Evolutionary conservation across 345 rosid genomes (phyloP).

Genomic region (Draba incana): DNA sequence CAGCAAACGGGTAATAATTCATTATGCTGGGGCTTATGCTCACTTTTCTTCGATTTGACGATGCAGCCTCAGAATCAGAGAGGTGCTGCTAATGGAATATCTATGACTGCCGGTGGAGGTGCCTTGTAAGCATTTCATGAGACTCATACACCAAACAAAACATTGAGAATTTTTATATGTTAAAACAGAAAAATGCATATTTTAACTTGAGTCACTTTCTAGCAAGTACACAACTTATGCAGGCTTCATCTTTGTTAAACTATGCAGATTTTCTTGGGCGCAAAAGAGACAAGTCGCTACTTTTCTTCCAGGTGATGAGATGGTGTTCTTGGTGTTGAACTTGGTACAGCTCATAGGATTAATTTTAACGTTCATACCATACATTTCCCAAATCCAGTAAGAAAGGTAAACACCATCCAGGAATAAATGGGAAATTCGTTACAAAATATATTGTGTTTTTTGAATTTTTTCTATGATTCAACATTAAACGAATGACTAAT

Average conservation of each 20-base stretch:
- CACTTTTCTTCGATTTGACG: neutral
- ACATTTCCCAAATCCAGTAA: conserved; percentile 23
- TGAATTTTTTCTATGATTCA: neutral
- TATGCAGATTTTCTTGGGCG: conserved; percentile 33
- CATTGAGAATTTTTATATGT: too few relatives aligned
- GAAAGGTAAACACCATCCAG: neutral
- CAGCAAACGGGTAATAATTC: neutral
- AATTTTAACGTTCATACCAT: conserved; percentile 31
- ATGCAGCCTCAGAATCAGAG: conserved; percentile 28
- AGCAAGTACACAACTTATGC: neutral
- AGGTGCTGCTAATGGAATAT: conserved; percentile 39
- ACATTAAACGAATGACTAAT: neutral
- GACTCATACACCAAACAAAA: neutral
- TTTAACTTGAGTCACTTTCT: too few relatives aligned
- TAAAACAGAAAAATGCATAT: too few relatives aligned
- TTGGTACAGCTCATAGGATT: conserved; percentile 30
- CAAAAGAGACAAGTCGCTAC: conserved; percentile 27
- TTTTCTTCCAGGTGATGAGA: conserved; percentile 35
- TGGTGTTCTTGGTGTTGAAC: conserved; percentile 39
- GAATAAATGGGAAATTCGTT: neutral
- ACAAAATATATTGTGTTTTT: neutral
- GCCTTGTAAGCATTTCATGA: conserved; percentile 27
- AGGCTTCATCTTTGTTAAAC: neutral
- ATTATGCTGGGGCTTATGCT: neutral
- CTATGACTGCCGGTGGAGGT: conserved; percentile 39